These are phyloP conservation scores for Penicillium griseofulvum DNA, from an alignment of 2,329 filamentous ascomycete genomes.

Conservation along the genomic window DNA sequence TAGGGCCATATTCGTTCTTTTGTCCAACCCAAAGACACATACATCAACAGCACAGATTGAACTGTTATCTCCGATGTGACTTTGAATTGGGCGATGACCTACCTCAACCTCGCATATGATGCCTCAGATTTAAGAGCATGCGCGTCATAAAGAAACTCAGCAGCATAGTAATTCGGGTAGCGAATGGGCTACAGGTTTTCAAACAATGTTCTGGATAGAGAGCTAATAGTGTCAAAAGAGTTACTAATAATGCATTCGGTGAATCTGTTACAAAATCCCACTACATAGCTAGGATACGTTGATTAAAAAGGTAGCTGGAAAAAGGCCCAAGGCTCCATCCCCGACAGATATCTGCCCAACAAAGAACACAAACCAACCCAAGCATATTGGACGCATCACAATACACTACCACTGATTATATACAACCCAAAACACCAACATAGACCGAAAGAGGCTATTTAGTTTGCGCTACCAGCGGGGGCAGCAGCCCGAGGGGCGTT, in stretches of 20 bases:
- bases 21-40: not conserved
- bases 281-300: not conserved
- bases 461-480: constrained; percentile 25
- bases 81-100: not conserved
- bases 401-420: constrained; percentile 29
- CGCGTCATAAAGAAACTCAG: not conserved
- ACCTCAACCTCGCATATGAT: not conserved
- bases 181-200: not conserved
- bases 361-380: constrained; percentile 10
- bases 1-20: not conserved
- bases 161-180: not conserved
- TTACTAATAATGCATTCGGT: not conserved
- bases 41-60: not conserved
- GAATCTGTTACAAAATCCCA: not conserved
- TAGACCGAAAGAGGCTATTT: constrained; percentile 11
- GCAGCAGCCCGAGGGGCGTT: constrained; percentile 13
- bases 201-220: not conserved
- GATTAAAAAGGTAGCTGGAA: constrained; percentile 10
- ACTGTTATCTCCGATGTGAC: not conserved
- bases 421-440: constrained; percentile 28
- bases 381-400: constrained; percentile 15
- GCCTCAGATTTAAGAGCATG: not conserved
- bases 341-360: not conserved
- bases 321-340: constrained; percentile 1
- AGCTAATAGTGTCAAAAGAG: not conserved